These are phyloP conservation scores for Fusarium austroafricanum DNA, from an alignment of 2,329 filamentous ascomycete genomes.

Conservation along the genomic window DNA sequence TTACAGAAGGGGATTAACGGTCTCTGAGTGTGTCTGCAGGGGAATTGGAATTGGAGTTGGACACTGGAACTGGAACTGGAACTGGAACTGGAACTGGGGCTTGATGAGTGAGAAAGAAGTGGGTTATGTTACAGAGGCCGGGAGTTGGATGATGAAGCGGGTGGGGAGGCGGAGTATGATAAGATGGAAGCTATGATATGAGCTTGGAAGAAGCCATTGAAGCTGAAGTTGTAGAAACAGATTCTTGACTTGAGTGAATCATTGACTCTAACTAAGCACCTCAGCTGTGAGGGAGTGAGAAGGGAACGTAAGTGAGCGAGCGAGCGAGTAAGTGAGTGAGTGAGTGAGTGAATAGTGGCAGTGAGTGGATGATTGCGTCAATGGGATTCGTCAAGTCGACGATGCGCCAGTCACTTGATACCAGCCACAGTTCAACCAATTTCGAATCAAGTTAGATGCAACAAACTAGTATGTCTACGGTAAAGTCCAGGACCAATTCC, in stretches of 20 bases:
- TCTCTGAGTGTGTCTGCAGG: conserved; percentile 21
- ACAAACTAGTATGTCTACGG: conserved; percentile 33
- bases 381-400: conserved; percentile 41
- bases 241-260: background rate
- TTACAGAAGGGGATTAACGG: conserved; percentile 27
- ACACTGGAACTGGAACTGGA: conserved; percentile 16
- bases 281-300: background rate
- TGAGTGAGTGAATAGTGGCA: conserved; percentile 1
- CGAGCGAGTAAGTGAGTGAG: conserved; percentile 12
- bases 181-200: conserved; percentile 18
- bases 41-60: conserved; percentile 11
- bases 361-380: conserved; percentile 21
- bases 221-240: background rate
- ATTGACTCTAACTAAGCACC: background rate
- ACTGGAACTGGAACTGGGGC: conserved; percentile 14
- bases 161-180: conserved; percentile 9
- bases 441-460: conserved; percentile 2
- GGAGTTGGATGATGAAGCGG: conserved; percentile 28
- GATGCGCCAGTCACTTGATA: conserved; percentile 46
- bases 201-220: conserved; percentile 10
- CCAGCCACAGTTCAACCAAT: conserved; percentile 22
- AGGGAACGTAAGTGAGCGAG: conserved; percentile 4
- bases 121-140: conserved; percentile 22
- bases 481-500: conserved; percentile 35
- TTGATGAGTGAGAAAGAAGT: conserved; percentile 33